Evolutionary conservation across 176 grass and related monocot species (phyloP).

Genomic region (Pontederia paniculata): DNA sequence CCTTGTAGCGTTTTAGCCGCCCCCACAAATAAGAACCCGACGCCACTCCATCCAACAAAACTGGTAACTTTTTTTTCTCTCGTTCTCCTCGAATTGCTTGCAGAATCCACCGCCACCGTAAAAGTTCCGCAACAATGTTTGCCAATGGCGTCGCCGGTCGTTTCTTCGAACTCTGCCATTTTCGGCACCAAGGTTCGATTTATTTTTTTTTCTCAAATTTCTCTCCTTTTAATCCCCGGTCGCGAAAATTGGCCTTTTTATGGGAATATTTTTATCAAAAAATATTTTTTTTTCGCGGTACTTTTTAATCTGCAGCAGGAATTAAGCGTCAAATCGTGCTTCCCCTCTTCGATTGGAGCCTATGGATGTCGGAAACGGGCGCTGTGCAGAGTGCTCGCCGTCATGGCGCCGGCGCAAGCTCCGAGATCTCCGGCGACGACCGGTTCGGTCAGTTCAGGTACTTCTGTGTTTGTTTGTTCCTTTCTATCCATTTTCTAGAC

Average conservation of each 20-base stretch:
- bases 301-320: constrained; percentile 37
- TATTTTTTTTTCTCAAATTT: neutral
- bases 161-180: constrained; percentile 2
- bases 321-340: constrained; percentile 21
- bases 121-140: neutral
- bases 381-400: constrained; percentile 32
- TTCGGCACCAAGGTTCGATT: constrained; percentile 2
- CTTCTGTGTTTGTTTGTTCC: neutral
- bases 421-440: constrained; percentile 51
- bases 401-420: constrained; percentile 38
- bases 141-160: neutral
- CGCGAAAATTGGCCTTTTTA: neutral
- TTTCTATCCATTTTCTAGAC: constrained; percentile 27
- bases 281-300: neutral
- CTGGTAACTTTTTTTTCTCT: too few species aligned
- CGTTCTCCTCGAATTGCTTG: too few species aligned
- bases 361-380: constrained; percentile 16
- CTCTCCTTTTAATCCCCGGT: neutral
- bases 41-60: too few species aligned
- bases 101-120: too few species aligned
- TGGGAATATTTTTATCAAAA: too few species aligned
- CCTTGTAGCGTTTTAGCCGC: too few species aligned
- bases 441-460: constrained; percentile 39
- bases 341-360: constrained; percentile 25
- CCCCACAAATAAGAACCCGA: too few species aligned